Evolutionary conservation across 306 rosid species (phyloP), one percentile per base, ranked within the genome.

Genomic region (Fragaria vesca): DNA sequence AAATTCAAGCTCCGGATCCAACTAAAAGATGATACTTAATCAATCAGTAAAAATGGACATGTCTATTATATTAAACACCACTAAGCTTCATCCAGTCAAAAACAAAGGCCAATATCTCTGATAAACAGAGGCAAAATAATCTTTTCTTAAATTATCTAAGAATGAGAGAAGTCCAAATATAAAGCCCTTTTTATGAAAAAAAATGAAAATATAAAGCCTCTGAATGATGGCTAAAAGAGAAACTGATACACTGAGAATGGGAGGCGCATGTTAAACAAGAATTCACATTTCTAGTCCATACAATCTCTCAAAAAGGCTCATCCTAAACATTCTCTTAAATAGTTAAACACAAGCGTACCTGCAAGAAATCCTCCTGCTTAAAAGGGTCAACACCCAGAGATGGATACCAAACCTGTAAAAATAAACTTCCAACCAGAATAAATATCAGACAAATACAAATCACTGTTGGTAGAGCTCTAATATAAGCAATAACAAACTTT

Each of bases 401-500:
- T 76, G 98, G 97, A 91, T 95, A 95, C 98, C 98, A 95, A 87
- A 95, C 98, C 98, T 95, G 97, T 81, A 89, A 89, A 74, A 86
- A 68, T 66, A 80, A 89, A 84, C 90, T 88, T 87, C 84, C 91
- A 83, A 71, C 83, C 76, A 84, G 83, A 87, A 84, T 81, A 58
- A 82, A 76, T 62, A 89, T 88, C 89, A 90, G 89, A 86, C 72
- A 83, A 78, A 76, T 75, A 76, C 77, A 81, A 80, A 85, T 24
- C 57, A 77, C 66, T 67, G 36, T 74, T 66, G 52, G 55, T 75
- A 63, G 58, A 82, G 75, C 70, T 48, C 21, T 51, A 76, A 54
- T 52, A 61, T 24, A 77, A 65, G 75, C 65, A 34, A 66, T 10
- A 6, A 7, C n/a, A 4, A 62, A 28, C 24, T 61, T 6, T 36